Conservation (phyloP, 352 stramenopile species). For the Phytophthora sojae region DNA sequence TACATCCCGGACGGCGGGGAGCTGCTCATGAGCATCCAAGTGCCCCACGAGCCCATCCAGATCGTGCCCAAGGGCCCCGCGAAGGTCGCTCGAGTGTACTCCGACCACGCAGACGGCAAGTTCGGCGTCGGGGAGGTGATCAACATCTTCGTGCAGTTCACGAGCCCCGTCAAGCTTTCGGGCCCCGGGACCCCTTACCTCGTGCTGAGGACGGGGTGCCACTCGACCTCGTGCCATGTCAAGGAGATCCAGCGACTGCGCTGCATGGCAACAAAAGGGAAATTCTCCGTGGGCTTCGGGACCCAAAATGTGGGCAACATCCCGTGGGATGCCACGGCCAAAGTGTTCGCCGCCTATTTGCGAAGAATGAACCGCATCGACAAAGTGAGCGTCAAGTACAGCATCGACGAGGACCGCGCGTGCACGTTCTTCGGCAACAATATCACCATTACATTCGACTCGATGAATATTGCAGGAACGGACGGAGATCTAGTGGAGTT, state of each 20-base stretch:
- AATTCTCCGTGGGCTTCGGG: slow-evolving; percentile 71
- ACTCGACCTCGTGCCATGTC: slow-evolving; percentile 50
- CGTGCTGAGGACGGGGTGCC: slow-evolving; percentile 64
- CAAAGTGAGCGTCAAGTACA: slow-evolving; percentile 65
- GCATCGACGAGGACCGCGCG: slow-evolving; percentile 58
- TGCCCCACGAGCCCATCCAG: slow-evolving; percentile 60
- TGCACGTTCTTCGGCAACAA: slow-evolving; percentile 87
- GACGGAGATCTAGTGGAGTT: slow-evolving; percentile 77
- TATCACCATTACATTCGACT: slow-evolving; percentile 82
- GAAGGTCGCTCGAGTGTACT: slow-evolving; percentile 75
- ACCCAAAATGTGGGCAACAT: slow-evolving; percentile 69
- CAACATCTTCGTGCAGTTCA: slow-evolving; percentile 76
- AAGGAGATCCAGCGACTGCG: slow-evolving; percentile 71
- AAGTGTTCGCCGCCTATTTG: slow-evolving; percentile 57
- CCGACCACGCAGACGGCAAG: slow-evolving; percentile 48
- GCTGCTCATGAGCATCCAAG: slow-evolving; percentile 69
- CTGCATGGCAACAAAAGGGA: slow-evolving; percentile 67
- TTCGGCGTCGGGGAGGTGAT: slow-evolving; percentile 72
- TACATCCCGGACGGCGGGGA: slow-evolving; percentile 77
- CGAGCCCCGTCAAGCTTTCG: slow-evolving; percentile 67
- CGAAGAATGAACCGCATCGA: slow-evolving; percentile 73
- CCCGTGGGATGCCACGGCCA: slow-evolving; percentile 59
- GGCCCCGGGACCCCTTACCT: slow-evolving; percentile 51
- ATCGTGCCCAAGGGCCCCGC: slow-evolving; percentile 60
- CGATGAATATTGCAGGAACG: slow-evolving; percentile 65